Conservation (phyloP, 1,139 yeast genomes). For the Blastobotrys aristatus region DNA sequence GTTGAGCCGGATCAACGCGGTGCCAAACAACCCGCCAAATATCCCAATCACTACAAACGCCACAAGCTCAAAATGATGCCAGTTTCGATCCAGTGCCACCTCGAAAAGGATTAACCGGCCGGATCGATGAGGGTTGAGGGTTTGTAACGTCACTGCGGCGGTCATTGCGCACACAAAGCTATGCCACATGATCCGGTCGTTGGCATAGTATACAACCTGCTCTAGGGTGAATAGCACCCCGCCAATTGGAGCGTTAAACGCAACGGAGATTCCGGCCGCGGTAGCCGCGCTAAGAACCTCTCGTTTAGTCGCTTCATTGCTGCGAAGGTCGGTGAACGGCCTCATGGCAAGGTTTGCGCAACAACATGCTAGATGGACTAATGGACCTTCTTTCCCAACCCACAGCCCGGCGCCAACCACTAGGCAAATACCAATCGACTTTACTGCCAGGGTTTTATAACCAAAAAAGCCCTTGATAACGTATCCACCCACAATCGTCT, state of each 20-base stretch:
- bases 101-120: constrained; percentile 55
- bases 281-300: constrained; percentile 78
- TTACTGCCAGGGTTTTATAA: constrained; percentile 43
- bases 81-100: constrained; percentile 64
- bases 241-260: constrained; percentile 92
- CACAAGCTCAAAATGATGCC: constrained; percentile 64
- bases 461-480: constrained; percentile 48
- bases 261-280: constrained; percentile 90
- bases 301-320: constrained; percentile 35
- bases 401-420: constrained; percentile 81
- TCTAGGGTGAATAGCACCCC: constrained; percentile 88
- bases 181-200: constrained; percentile 70
- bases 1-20: constrained; percentile 48
- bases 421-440: constrained; percentile 51
- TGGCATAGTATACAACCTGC: constrained; percentile 58
- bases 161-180: constrained; percentile 73
- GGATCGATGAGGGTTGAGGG: constrained; percentile 54
- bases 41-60: constrained; percentile 67
- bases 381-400: constrained; percentile 92
- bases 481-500: constrained; percentile 57
- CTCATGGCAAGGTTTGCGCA: constrained; percentile 44
- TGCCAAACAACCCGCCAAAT: constrained; percentile 65
- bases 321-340: constrained; percentile 31
- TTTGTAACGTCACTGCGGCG: constrained; percentile 62
- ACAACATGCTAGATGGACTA: constrained; percentile 82